These are phyloP conservation scores for Backusella parvicylindrica DNA, from an alignment of 192 early-diverging fungal genomes.

Conservation along the genomic window DNA sequence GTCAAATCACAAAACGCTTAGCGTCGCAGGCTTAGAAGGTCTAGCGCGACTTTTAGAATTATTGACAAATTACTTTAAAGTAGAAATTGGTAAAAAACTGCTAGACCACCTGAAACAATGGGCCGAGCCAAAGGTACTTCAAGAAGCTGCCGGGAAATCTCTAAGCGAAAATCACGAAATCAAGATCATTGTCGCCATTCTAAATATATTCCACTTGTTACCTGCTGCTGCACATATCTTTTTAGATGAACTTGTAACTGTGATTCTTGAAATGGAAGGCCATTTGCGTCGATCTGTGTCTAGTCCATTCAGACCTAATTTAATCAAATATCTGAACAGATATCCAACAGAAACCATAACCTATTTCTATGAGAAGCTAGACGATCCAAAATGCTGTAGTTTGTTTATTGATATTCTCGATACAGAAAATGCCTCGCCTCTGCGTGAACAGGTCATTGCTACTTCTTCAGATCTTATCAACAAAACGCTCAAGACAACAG, in stretches of 20 bases:
- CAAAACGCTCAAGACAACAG: conserved; percentile 32
- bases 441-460: conserved; percentile 65
- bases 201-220: conserved; percentile 91
- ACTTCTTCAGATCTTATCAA: conserved; percentile 53
- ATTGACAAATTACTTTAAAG: conserved; percentile 97
- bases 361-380: conserved; percentile 76
- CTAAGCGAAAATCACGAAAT: conserved; percentile 90
- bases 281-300: conserved; percentile 77
- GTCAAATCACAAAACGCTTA: conserved; percentile 91
- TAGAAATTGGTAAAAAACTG: conserved; percentile 97
- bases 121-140: conserved; percentile 83
- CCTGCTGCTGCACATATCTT: conserved; percentile 90
- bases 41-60: conserved; percentile 90
- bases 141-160: conserved; percentile 75
- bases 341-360: conserved; percentile 82
- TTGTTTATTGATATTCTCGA: conserved; percentile 64
- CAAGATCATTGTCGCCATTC: conserved; percentile 89
- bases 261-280: conserved; percentile 84
- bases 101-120: conserved; percentile 94
- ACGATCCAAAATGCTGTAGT: conserved; percentile 51
- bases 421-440: conserved; percentile 46
- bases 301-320: conserved; percentile 89
- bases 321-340: conserved; percentile 88
- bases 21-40: conserved; percentile 90
- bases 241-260: conserved; percentile 85